Evolutionary conservation across 176 grass and related monocot genomes (phyloP).

Genomic region (Dactylis glomerata): DNA sequence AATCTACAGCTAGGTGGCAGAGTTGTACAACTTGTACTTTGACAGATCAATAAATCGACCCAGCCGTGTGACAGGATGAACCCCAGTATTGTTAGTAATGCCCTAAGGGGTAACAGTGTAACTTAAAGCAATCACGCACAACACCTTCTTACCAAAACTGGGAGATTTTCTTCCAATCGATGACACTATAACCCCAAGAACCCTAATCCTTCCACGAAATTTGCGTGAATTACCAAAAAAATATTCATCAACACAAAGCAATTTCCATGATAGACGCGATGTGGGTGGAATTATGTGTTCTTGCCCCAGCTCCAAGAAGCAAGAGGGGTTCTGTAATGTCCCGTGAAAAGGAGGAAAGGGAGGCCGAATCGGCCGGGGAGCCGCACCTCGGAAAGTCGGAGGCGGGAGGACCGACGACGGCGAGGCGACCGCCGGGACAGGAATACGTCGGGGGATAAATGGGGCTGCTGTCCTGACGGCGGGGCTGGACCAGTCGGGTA

Average conservation of each 20-base stretch:
- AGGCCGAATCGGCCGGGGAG: neutral
- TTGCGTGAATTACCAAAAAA: neutral
- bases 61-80: neutral
- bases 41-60: neutral
- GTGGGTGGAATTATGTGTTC: neutral
- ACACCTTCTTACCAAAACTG: neutral
- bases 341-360: slow-evolving; percentile 13
- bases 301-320: slow-evolving; percentile 17
- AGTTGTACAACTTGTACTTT: no score
- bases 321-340: slow-evolving; percentile 14
- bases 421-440: neutral
- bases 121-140: neutral
- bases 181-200: neutral
- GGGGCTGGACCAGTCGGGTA: slow-evolving; percentile 49
- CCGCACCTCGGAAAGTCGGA: slow-evolving; percentile 40
- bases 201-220: neutral
- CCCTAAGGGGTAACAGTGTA: neutral
- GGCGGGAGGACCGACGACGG: slow-evolving; percentile 26
- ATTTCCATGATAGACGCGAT: neutral
- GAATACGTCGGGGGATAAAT: neutral
- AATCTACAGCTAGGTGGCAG: neutral
- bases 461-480: neutral
- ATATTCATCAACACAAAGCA: neutral
- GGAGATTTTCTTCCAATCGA: neutral
- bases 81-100: neutral